Evolutionary conservation across 2,329 filamentous ascomycete species (phyloP).

Genomic region (Biscogniauxia sp.): DNA sequence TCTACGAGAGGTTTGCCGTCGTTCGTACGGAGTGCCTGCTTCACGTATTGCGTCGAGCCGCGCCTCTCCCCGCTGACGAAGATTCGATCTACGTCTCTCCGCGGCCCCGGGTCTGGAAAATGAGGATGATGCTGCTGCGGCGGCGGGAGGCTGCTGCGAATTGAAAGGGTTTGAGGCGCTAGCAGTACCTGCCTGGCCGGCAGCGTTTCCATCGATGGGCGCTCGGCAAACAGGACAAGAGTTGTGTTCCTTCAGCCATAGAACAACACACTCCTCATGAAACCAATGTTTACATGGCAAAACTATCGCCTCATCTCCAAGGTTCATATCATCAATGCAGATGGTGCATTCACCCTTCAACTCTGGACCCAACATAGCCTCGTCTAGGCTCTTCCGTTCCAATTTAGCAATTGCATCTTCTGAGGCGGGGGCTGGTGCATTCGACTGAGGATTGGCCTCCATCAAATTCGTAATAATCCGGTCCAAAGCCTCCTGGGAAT

Average conservation of each 20-base stretch:
- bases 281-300: constrained; percentile 95
- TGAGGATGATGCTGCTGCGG: constrained; percentile 13
- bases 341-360: constrained; percentile 86
- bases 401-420: constrained; percentile 71
- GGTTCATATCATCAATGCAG: constrained; percentile 80
- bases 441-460: constrained; percentile 74
- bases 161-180: constrained; percentile 7
- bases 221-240: constrained; percentile 83
- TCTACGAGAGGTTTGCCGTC: constrained; percentile 16
- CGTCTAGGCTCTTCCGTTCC: constrained; percentile 67
- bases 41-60: constrained; percentile 23
- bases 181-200: constrained; percentile 21
- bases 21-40: constrained; percentile 11
- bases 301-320: constrained; percentile 71
- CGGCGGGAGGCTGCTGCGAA: constrained; percentile 8
- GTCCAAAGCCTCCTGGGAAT: constrained; percentile 87
- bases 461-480: constrained; percentile 84
- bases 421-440: constrained; percentile 79
- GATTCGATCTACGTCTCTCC: constrained; percentile 23
- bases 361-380: constrained; percentile 64
- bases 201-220: constrained; percentile 44
- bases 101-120: constrained; percentile 14
- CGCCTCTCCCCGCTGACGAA: constrained; percentile 20
- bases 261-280: constrained; percentile 74
- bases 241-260: constrained; percentile 88